These are phyloP conservation scores for Citrus glauca DNA, from an alignment of 345 rosid species.

Conservation along the genomic window DNA sequence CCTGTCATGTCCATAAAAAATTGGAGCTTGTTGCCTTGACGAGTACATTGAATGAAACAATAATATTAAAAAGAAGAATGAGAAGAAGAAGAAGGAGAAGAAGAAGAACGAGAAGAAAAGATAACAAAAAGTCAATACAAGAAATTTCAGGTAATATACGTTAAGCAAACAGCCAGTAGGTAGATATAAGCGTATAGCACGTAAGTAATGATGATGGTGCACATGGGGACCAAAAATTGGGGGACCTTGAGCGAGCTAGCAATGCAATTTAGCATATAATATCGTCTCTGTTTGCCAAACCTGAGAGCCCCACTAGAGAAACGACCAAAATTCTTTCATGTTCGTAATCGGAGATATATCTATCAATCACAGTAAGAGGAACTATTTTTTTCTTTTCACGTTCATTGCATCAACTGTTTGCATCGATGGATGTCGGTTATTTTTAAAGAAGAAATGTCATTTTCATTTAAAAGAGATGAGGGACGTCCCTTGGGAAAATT, in stretches of 20 bases:
- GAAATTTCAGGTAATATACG: too few species aligned
- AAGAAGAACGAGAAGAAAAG: too few species aligned
- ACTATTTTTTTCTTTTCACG: neutral
- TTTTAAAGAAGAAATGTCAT: neutral
- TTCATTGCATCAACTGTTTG: conserved; percentile 3
- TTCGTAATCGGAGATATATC: too few species aligned
- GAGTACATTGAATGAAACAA: too few species aligned
- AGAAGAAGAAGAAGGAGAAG: too few species aligned
- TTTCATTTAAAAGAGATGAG: neutral
- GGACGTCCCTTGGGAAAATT: too few species aligned
- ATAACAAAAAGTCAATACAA: too few species aligned
- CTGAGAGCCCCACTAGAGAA: neutral
- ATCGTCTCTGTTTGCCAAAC: neutral
- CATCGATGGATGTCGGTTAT: neutral
- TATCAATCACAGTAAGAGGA: neutral
- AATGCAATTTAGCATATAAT: neutral
- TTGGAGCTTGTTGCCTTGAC: too few species aligned
- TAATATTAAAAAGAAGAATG: too few species aligned
- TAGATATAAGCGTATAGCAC: too few species aligned
- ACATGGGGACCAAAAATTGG: neutral
- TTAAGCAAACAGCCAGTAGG: too few species aligned
- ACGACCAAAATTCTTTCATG: neutral
- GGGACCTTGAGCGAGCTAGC: neutral
- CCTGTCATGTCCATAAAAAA: too few species aligned
- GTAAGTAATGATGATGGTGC: neutral